phyloP scores from a whole-genome alignment of 768 basidiomycete species.

The Sporobolomyces roseus region DNA sequence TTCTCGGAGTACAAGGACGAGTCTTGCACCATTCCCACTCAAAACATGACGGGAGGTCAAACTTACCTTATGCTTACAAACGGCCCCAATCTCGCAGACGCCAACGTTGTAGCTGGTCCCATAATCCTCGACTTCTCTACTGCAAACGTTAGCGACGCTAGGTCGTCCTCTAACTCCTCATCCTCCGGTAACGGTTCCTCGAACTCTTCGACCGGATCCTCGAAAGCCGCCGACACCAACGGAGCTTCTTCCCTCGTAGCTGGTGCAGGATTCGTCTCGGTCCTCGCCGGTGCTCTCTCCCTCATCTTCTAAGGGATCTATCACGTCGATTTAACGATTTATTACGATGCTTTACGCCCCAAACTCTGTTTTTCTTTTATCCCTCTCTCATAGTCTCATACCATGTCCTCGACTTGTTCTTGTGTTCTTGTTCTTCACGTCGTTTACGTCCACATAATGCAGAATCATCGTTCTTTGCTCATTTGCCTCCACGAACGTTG shows the following conservation, averaged over 20 bases:
- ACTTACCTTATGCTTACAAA: slow-evolving; percentile 26
- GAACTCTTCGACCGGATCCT: not conserved
- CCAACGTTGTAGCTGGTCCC: slow-evolving; percentile 28
- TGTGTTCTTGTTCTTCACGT: no score
- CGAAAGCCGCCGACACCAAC: not conserved
- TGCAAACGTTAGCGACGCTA: slow-evolving; percentile 7
- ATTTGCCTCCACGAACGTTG: no score
- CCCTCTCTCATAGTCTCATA: no score
- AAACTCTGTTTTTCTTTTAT: no score
- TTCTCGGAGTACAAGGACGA: slow-evolving; percentile 10
- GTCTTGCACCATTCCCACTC: slow-evolving; percentile 7
- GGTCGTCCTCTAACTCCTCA: not conserved
- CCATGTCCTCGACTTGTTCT: no score
- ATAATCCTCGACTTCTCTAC: slow-evolving; percentile 18
- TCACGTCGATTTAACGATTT: no score
- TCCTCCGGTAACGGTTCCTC: not conserved
- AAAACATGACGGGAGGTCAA: slow-evolving; percentile 2
- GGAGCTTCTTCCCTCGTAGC: not conserved
- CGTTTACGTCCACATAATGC: no score
- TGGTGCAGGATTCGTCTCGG: not conserved
- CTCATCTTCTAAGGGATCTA: slow-evolving; percentile 33
- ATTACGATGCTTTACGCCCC: no score
- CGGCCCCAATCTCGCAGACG: slow-evolving; percentile 22
- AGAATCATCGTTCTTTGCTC: no score
- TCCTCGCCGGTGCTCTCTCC: slow-evolving; percentile 15